Evolutionary conservation across 345 rosid species (phyloP).

Genomic region (Physaria fendleri): DNA sequence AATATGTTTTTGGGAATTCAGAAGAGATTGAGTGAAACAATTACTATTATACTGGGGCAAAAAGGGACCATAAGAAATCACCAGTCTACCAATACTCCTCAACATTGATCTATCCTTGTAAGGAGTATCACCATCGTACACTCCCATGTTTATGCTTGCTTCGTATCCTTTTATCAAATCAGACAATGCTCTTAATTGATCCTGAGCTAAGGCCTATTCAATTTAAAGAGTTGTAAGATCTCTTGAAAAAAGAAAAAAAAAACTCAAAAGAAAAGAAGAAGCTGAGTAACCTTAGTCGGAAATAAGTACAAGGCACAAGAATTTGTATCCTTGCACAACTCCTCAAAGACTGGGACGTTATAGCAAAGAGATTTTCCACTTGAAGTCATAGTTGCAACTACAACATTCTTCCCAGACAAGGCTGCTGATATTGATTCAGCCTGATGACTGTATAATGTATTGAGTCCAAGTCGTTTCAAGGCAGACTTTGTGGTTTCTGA

Average conservation of each 20-base stretch:
- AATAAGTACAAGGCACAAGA: constrained; percentile 86
- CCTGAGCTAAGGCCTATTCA: constrained; percentile 91
- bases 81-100: constrained; percentile 77
- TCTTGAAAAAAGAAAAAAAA: neutral
- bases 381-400: constrained; percentile 89
- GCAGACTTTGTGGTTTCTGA: constrained; percentile 59
- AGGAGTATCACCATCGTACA: constrained; percentile 94
- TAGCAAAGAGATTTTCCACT: constrained; percentile 99
- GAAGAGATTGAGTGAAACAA: constrained; percentile 8
- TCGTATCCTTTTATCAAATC: constrained; percentile 43
- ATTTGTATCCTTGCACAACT: constrained; percentile 48
- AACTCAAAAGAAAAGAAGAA: neutral
- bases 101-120: constrained; percentile 58
- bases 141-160: constrained; percentile 50
- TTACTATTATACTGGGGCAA: constrained; percentile 8
- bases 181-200: constrained; percentile 71
- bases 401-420: constrained; percentile 70
- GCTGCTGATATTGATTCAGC: constrained; percentile 77
- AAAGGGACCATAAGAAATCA: constrained; percentile 29
- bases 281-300: constrained; percentile 75
- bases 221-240: neutral
- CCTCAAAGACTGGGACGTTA: constrained; percentile 86
- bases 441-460: constrained; percentile 85
- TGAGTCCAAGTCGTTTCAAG: constrained; percentile 58
- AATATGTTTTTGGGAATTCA: constrained; percentile 8